Conservation (phyloP, 192 early-diverging fungal genomes). For the Phlyctochytrium planicorne region DNA sequence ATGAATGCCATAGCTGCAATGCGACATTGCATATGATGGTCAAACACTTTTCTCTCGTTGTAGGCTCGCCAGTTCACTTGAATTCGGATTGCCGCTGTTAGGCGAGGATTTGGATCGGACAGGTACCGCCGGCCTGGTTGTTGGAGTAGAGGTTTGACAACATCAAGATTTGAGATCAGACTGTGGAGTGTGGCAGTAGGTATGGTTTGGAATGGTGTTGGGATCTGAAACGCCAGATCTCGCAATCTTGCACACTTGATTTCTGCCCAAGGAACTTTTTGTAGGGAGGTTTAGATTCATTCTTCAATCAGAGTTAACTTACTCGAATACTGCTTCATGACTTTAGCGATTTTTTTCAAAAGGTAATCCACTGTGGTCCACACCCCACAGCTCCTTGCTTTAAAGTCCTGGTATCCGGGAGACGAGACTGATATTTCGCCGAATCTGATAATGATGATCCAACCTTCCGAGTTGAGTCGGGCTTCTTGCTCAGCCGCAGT, state of each 20-base stretch:
- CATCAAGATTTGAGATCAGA: conserved; percentile 13
- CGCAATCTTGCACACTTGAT: conserved; percentile 13
- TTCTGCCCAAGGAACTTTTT: conserved; percentile 19
- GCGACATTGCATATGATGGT: conserved; percentile 6
- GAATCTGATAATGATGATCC: background rate
- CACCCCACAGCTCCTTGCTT: background rate
- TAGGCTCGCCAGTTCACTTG: conserved; percentile 9
- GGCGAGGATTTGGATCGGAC: background rate
- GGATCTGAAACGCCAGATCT: conserved; percentile 4
- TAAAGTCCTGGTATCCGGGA: background rate
- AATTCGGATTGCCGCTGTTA: conserved; percentile 18
- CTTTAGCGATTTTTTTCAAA: background rate
- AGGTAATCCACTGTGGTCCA: background rate
- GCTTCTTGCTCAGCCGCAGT: background rate
- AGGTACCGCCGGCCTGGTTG: conserved; percentile 21
- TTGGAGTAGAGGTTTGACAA: conserved; percentile 8
- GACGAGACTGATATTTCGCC: background rate
- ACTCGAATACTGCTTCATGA: background rate
- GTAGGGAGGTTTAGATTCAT: background rate
- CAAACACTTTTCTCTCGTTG: background rate
- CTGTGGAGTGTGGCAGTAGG: background rate
- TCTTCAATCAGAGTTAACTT: background rate
- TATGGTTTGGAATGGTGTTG: background rate
- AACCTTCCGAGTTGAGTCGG: background rate
- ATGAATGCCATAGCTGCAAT: conserved; percentile 9